A percentile compares a stretch with the other conserved stretches of the same genome.
Conservation (phyloP, 148 eudicot species). For the Cornus florida region DNA sequence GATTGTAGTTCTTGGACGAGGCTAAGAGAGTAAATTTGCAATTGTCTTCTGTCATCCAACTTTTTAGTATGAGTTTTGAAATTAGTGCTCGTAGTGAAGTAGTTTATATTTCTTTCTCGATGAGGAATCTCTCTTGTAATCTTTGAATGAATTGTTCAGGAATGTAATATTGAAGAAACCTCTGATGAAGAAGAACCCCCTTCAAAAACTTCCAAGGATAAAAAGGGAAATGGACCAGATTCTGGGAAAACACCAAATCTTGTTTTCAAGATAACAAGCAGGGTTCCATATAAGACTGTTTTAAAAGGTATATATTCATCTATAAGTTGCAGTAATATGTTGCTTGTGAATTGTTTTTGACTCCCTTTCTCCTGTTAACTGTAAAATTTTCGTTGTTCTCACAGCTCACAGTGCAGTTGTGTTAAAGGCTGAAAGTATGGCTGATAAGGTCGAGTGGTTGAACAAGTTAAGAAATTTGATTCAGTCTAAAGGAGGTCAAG, state of each 20-base stretch:
- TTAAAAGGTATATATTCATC: conserved; percentile 59
- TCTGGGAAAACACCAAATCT: conserved; percentile 61
- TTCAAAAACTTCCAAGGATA: conserved; percentile 84
- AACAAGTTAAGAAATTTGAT: conserved; percentile 70
- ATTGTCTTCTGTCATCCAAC: too few relatives aligned
- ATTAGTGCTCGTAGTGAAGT: too few relatives aligned
- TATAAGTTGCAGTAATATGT: neutral
- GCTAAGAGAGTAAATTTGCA: too few relatives aligned
- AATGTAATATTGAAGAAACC: conserved; percentile 86
- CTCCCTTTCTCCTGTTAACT: neutral
- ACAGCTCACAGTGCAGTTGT: conserved; percentile 96
- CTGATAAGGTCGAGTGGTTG: conserved; percentile 89
- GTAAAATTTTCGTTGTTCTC: conserved; percentile 19
- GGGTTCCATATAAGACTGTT: conserved; percentile 95
- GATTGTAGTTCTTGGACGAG: too few relatives aligned
- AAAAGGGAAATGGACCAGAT: conserved; percentile 71
- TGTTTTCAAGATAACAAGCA: conserved; percentile 77
- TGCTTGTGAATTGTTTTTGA: neutral
- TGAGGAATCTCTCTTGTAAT: too few relatives aligned
- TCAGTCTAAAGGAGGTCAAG: conserved; percentile 67
- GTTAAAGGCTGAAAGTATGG: conserved; percentile 84
- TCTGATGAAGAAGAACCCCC: conserved; percentile 86
- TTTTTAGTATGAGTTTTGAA: too few relatives aligned
- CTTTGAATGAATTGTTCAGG: conserved; percentile 41
- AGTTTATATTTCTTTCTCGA: too few relatives aligned